Conservation (phyloP, 2,329 filamentous ascomycete species). For the Magnaporthiopsis poae region DNA sequence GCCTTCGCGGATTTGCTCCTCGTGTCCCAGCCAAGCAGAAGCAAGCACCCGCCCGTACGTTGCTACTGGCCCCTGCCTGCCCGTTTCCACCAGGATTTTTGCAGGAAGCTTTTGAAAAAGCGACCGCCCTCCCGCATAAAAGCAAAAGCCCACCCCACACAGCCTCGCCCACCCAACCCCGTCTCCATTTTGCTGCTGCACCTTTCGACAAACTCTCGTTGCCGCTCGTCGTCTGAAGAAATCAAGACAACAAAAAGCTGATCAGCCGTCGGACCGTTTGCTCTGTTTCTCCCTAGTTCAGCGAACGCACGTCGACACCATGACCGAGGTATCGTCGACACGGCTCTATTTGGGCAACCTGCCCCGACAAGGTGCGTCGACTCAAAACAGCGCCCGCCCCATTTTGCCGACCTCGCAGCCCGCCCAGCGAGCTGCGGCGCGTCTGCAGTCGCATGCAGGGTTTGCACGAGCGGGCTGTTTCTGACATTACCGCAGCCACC, state of each 20-base stretch:
- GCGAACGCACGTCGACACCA: constrained; percentile 27
- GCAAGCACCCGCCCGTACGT: not conserved
- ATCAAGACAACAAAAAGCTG: not conserved
- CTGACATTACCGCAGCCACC: constrained; percentile 47
- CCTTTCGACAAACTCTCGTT: constrained; percentile 10
- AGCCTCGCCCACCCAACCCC: not conserved
- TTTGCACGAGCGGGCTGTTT: not conserved
- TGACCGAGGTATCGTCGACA: constrained; percentile 86
- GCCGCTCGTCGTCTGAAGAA: constrained; percentile 7
- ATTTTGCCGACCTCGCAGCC: not conserved
- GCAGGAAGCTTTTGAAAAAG: not conserved
- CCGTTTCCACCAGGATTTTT: not conserved
- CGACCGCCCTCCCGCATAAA: not conserved
- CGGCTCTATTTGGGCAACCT: constrained; percentile 96
- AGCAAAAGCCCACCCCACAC: not conserved
- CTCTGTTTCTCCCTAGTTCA: not conserved
- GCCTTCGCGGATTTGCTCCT: not conserved
- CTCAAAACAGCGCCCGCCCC: constrained; percentile 4
- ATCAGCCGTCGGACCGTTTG: not conserved
- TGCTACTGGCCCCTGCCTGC: not conserved
- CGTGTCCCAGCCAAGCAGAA: not conserved
- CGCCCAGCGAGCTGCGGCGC: not conserved
- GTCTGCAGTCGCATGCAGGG: constrained; percentile 3
- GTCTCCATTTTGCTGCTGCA: not conserved
- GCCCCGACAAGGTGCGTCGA: constrained; percentile 75